phyloP scores from a whole-genome alignment of 345 rosid genomes.

The Murraya koenigii region DNA sequence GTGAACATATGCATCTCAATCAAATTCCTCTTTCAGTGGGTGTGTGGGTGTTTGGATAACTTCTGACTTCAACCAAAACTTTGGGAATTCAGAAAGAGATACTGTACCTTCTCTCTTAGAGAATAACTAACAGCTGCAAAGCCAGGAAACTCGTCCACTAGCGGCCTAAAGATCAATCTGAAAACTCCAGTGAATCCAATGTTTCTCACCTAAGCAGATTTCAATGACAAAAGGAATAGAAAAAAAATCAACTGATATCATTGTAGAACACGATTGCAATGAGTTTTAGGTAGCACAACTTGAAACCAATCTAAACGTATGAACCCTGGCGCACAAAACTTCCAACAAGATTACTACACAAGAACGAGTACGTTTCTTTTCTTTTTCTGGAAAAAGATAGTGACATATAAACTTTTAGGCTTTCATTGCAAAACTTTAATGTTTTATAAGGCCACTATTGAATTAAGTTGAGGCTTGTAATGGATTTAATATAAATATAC shows the following conservation, averaged over 20 bases:
- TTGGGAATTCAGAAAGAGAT: constrained; percentile 16
- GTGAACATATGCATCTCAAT: constrained; percentile 9
- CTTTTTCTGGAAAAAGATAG: neutral
- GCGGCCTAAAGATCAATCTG: constrained; percentile 94
- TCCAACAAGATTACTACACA: neutral
- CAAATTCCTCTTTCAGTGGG: constrained; percentile 3
- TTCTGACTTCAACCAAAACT: neutral
- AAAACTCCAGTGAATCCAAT: constrained; percentile 98
- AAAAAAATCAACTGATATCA: constrained; percentile 4
- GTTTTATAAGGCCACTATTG: neutral
- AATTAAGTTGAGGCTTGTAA: neutral
- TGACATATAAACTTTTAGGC: neutral
- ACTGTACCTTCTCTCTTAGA: constrained; percentile 74
- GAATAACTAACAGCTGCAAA: constrained; percentile 97
- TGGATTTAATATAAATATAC: neutral
- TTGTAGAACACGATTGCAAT: neutral
- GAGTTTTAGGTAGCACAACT: neutral
- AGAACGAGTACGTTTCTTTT: neutral
- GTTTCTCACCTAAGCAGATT: constrained; percentile 74
- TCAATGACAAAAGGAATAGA: constrained; percentile 7
- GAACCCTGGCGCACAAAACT: neutral
- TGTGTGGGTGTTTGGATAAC: neutral
- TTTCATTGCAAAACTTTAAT: neutral
- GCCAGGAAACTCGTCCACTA: constrained; percentile 92
- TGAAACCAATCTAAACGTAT: neutral